Percentiles rank a stretch among this genome's conserved stretches.
Conservation (phyloP, 176 grass and related monocot species). For the Rhynchospora breviuscula region DNA sequence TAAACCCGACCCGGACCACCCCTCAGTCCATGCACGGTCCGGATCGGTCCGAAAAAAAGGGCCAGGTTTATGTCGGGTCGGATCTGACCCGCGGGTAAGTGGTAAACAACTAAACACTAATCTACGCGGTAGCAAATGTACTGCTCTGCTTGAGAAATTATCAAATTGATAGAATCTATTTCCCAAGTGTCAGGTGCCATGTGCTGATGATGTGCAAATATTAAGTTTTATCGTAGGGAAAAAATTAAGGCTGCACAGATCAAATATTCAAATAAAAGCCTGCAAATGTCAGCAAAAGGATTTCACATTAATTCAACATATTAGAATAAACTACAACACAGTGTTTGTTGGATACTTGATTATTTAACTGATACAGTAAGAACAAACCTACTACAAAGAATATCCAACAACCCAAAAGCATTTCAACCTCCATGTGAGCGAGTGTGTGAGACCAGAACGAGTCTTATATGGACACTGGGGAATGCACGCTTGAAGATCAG, state of each 20-base stretch:
- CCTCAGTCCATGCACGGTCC: too few species aligned
- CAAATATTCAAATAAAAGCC: conserved; percentile 15
- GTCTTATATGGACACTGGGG: not conserved
- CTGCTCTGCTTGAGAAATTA: not conserved
- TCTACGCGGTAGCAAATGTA: not conserved
- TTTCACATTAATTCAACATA: not conserved
- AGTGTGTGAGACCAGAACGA: not conserved
- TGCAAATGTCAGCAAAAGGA: not conserved
- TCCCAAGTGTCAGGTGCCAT: not conserved
- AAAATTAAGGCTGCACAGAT: not conserved
- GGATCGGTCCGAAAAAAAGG: too few species aligned
- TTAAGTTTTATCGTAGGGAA: not conserved
- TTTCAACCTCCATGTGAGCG: too few species aligned
- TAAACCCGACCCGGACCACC: too few species aligned
- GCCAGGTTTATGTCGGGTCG: too few species aligned
- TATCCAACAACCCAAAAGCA: not conserved
- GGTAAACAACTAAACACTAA: too few species aligned
- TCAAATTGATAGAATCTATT: not conserved
- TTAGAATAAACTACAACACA: not conserved
- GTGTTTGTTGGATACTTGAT: not conserved
- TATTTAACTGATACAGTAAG: not conserved
- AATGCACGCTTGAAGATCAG: not conserved
- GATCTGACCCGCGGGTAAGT: too few species aligned
- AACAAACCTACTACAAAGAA: not conserved
- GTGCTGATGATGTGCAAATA: not conserved